These are phyloP conservation scores for Sparassis latifolia DNA, from an alignment of 1,284 basidiomycete genomes.

Conservation along the genomic window DNA sequence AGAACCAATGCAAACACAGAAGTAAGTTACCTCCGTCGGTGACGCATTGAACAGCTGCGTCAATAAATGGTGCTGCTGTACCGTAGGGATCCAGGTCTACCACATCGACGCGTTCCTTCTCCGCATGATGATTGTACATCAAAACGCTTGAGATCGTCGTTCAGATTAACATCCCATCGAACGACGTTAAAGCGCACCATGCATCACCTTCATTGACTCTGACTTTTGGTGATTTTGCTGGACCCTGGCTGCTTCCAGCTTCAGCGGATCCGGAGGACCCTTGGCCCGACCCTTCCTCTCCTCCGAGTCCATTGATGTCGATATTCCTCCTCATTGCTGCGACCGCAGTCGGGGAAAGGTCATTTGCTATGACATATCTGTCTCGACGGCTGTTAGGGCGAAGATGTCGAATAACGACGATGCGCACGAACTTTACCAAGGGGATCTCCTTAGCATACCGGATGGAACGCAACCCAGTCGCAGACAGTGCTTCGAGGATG, in stretches of 20 bases:
- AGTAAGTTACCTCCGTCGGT: constrained; percentile 69
- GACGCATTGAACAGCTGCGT: constrained; percentile 91
- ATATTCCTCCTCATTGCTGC: constrained; percentile 88
- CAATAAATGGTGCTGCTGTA: constrained; percentile 94
- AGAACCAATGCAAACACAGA: too few species aligned
- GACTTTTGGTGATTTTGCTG: constrained; percentile 47
- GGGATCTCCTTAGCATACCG: constrained; percentile 98
- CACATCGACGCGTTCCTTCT: constrained; percentile 78
- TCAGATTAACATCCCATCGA: neutral
- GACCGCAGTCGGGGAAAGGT: constrained; percentile 80
- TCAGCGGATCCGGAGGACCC: constrained; percentile 13
- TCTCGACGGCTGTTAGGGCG: neutral
- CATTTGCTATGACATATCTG: constrained; percentile 92
- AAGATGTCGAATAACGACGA: neutral
- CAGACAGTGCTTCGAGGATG: constrained; percentile 92
- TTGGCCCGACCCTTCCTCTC: constrained; percentile 12
- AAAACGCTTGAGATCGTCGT: constrained; percentile 48
- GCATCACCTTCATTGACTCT: constrained; percentile 88
- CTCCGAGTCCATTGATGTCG: constrained; percentile 78
- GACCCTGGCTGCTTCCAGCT: constrained; percentile 5
- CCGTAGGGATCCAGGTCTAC: constrained; percentile 98
- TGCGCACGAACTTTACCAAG: constrained; percentile 58
- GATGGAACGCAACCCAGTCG: constrained; percentile 93
- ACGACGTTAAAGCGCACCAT: constrained; percentile 44
- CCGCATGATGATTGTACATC: constrained; percentile 86